These are phyloP conservation scores for Dryadomyces quercus-mongolicae DNA, from an alignment of 2,329 filamentous ascomycete species.

Conservation along the genomic window DNA sequence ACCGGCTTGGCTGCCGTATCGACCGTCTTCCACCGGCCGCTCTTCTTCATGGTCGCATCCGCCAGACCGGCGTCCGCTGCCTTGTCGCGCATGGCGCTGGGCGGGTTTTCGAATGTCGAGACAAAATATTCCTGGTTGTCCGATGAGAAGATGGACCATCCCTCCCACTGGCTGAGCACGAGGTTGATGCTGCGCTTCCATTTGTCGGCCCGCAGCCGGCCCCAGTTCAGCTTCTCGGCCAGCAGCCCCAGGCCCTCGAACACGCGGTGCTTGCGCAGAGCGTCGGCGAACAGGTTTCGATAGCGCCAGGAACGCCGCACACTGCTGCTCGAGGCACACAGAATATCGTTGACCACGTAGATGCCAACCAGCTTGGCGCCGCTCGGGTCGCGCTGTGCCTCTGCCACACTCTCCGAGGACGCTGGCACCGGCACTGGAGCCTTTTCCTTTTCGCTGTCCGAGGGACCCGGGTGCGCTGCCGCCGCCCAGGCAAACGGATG, in stretches of 20 bases:
- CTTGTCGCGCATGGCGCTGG: slow-evolving; percentile 28
- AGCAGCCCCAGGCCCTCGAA: slow-evolving; percentile 68
- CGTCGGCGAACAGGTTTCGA: slow-evolving; percentile 62
- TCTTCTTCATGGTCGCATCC: slow-evolving; percentile 20
- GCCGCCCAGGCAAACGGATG: slow-evolving; percentile 62
- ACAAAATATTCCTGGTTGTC: slow-evolving; percentile 62
- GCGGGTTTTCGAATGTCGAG: slow-evolving; percentile 59
- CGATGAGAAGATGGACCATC: slow-evolving; percentile 61
- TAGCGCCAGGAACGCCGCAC: slow-evolving; percentile 71
- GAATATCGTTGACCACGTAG: slow-evolving; percentile 66
- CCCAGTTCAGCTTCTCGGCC: slow-evolving; percentile 64
- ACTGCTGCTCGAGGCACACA: slow-evolving; percentile 63
- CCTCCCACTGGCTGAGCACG: slow-evolving; percentile 59
- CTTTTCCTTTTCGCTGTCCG: slow-evolving; percentile 18
- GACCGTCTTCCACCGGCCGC: slow-evolving; percentile 38
- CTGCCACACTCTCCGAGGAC: neutral
- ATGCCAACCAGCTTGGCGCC: slow-evolving; percentile 67
- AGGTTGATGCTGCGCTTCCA: slow-evolving; percentile 67
- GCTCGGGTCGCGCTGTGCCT: slow-evolving; percentile 45
- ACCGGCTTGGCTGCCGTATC: slow-evolving; percentile 20
- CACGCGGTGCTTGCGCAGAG: slow-evolving; percentile 53
- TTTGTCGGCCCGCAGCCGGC: slow-evolving; percentile 68
- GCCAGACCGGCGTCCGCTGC: slow-evolving; percentile 10
- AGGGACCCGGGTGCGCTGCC: slow-evolving; percentile 24
- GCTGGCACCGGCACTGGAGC: slow-evolving; percentile 10